Conservation (phyloP, 257 asterid genomes). For the Penstemon davidsonii region DNA sequence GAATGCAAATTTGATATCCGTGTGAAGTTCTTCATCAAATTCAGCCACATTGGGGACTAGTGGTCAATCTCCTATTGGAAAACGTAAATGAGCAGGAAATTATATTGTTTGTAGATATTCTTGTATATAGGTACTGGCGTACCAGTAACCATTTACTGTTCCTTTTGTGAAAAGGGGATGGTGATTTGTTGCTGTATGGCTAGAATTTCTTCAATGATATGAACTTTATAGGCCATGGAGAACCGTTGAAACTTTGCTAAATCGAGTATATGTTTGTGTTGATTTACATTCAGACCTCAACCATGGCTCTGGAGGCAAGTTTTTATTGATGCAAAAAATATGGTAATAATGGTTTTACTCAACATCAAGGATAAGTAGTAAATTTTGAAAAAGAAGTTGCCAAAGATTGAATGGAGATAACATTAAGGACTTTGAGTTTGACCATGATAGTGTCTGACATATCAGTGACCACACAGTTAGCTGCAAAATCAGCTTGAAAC, state of each 20-base stretch:
- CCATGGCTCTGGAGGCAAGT: neutral
- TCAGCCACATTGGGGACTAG: neutral
- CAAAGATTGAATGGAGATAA: neutral
- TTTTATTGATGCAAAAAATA: constrained; percentile 1
- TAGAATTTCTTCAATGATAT: neutral
- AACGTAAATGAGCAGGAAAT: no score
- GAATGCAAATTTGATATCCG: neutral
- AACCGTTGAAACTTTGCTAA: neutral
- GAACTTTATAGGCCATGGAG: neutral
- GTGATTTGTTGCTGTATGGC: neutral
- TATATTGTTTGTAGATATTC: neutral
- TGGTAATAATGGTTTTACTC: neutral
- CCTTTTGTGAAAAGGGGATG: neutral
- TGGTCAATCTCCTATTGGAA: no score
- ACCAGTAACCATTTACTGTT: neutral
- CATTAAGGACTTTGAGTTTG: neutral
- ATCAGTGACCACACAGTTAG: neutral
- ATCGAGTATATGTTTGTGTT: neutral
- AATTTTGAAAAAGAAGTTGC: neutral
- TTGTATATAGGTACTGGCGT: neutral
- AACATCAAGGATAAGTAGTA: neutral
- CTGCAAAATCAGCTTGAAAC: neutral
- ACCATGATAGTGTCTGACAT: neutral
- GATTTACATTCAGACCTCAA: neutral
- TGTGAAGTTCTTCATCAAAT: neutral